Evolutionary conservation across 2,329 filamentous ascomycete species (phyloP), one percentile per base, ranked within the genome.

Genomic region (Xylariaceae sp.): DNA sequence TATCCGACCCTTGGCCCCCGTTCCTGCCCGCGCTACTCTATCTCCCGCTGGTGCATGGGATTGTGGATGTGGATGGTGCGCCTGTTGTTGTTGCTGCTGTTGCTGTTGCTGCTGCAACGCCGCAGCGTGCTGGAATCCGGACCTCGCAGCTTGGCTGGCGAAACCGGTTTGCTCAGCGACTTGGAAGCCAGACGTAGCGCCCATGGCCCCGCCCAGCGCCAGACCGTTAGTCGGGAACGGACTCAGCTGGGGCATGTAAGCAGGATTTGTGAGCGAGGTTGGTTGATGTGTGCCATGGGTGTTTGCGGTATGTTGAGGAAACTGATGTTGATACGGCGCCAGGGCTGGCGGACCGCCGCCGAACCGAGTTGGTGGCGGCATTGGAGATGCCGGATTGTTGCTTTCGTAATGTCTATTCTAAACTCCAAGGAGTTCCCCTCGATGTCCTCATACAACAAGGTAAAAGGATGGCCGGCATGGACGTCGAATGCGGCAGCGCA

Each of bases 91-190:
- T 47, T 35, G 38, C n/a, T 40, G 38, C 16, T 39, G 37, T 30
- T 38, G 36, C 8, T 77, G 76, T 46, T 72, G 72, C 38, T 69
- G 67, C 48, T 69, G 68, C 47, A 76, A 56, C 62, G 71, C 61
- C 69, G 83, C 61, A 9, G 81, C 84, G 58, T 90, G 82, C 42
- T 83, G 78, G 60, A 96, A 96, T 5, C 87, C 83, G 74, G 92
- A 85, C 56, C 90, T 81, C 43, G 87, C 88, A 47, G 86, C 88
- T 62, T 94, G 87, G 61, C 87, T 90, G 21, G 82, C 87, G 36
- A 95, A 76, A 1, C 88, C 87, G 14, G 85, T 83, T 41, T 76
- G 72, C 34, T 71, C 73, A 47, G 80, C 81, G 8, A 74, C 75
- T 40, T 64, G 72, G 50, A 71, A 76, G 47, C 66, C 75, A 40